Evolutionary conservation across 768 basidiomycete species (phyloP).

Genomic region (Astraeus odoratus): DNA sequence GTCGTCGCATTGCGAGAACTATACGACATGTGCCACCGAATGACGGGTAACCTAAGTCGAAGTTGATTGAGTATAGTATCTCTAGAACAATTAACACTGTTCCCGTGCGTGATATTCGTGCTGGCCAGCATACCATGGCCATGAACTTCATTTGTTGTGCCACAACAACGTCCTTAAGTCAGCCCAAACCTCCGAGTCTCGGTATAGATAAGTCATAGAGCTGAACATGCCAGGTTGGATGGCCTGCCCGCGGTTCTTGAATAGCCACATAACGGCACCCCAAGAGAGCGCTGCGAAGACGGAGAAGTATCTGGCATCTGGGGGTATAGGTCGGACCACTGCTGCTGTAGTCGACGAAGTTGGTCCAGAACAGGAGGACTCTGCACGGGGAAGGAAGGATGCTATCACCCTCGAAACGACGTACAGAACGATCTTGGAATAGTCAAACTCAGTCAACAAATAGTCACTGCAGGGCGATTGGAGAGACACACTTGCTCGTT

Average conservation of each 20-base stretch:
- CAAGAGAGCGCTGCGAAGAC: constrained; percentile 84
- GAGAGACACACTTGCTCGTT: constrained; percentile 70
- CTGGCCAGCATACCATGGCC: too few species aligned
- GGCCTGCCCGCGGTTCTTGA: constrained; percentile 26
- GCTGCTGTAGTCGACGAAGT: constrained; percentile 35
- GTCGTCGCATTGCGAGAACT: constrained; percentile 44
- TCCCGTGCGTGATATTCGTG: not conserved
- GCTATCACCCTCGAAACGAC: constrained; percentile 89
- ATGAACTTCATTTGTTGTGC: not conserved
- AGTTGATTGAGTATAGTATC: constrained; percentile 1
- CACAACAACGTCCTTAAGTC: not conserved
- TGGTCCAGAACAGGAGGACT: constrained; percentile 43
- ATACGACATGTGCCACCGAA: constrained; percentile 37
- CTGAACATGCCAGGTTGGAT: constrained; percentile 96
- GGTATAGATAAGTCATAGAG: constrained; percentile 93
- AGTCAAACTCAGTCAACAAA: constrained; percentile 3
- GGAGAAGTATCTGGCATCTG: constrained; percentile 71
- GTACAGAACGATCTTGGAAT: constrained; percentile 84
- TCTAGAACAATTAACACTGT: not conserved
- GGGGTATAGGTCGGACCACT: constrained; percentile 65
- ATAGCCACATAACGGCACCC: constrained; percentile 58
- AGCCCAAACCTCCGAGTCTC: constrained; percentile 50
- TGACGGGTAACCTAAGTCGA: constrained; percentile 17
- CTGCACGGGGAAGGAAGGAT: constrained; percentile 81
- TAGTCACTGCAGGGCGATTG: constrained; percentile 2